phyloP scores from a whole-genome alignment of 371 early-diverging fungal species.

The Amoeboradix gromovi region DNA sequence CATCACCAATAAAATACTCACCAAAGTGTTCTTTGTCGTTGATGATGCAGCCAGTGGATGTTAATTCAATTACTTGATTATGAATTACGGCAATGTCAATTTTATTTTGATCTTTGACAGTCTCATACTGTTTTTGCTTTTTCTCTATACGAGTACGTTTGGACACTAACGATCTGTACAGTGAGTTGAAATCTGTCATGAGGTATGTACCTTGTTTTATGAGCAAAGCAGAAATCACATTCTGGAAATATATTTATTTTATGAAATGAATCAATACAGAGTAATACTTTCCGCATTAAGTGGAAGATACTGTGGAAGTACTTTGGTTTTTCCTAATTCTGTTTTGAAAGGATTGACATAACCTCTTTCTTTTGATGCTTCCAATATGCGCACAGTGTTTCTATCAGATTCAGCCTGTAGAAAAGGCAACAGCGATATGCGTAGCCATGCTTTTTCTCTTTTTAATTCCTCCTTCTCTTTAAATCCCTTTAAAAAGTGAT shows the following conservation, averaged over 20 bases:
- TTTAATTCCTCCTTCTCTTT: constrained; percentile 56
- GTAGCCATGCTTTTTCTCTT: constrained; percentile 71
- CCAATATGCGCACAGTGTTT: constrained; percentile 51
- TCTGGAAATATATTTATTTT: no score
- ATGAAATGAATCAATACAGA: no score
- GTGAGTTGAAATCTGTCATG: background rate
- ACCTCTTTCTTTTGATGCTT: constrained; percentile 41
- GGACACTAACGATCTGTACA: background rate
- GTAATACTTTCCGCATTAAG: background rate
- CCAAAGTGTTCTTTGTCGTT: background rate
- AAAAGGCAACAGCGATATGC: constrained; percentile 58
- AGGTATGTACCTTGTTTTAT: no score
- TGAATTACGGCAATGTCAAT: background rate
- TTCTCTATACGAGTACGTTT: background rate
- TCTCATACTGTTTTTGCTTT: background rate
- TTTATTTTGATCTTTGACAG: background rate
- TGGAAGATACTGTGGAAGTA: background rate
- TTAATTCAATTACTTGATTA: background rate
- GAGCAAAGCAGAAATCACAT: no score
- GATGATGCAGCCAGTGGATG: background rate
- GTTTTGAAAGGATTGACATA: constrained; percentile 14
- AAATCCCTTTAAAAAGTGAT: constrained; percentile 29
- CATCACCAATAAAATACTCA: background rate
- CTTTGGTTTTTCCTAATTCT: background rate
- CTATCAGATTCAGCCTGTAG: constrained; percentile 79